Evolutionary conservation across 768 basidiomycete genomes (phyloP).

Genomic region (Dioszegia crocea): DNA sequence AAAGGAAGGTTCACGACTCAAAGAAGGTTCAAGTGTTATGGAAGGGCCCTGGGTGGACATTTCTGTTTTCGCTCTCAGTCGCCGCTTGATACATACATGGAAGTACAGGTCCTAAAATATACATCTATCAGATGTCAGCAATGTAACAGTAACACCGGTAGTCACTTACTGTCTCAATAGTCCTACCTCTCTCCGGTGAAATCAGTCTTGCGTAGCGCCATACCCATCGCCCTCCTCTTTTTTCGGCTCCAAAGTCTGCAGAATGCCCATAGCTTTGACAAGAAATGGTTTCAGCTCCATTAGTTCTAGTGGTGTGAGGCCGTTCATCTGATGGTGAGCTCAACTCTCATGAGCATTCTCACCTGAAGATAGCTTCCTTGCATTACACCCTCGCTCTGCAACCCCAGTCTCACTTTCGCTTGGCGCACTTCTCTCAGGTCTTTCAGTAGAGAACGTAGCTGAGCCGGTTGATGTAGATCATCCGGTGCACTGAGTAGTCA

Average conservation of each 20-base stretch:
- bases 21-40: no score
- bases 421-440: constrained; percentile 94
- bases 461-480: constrained; percentile 79
- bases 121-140: no score
- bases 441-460: constrained; percentile 76
- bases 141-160: no score
- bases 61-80: no score
- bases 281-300: constrained; percentile 47
- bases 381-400: constrained; percentile 54
- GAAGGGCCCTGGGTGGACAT: no score
- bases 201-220: constrained; percentile 1
- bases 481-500: constrained; percentile 68
- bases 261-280: constrained; percentile 46
- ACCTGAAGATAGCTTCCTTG: constrained; percentile 41
- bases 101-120: no score
- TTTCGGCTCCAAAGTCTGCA: constrained; percentile 39
- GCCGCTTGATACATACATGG: no score
- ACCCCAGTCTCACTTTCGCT: constrained; percentile 83
- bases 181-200: no score
- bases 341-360: not conserved
- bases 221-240: constrained; percentile 24
- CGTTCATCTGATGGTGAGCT: constrained; percentile 33
- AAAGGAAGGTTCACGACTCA: no score
- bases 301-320: constrained; percentile 45
- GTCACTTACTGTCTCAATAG: no score